A percentile compares a stretch with the other conserved stretches of the same genome.
phyloP scores from a whole-genome alignment of 202 grass and related monocot genomes.

The Thinopyrum obtusiflorum region DNA sequence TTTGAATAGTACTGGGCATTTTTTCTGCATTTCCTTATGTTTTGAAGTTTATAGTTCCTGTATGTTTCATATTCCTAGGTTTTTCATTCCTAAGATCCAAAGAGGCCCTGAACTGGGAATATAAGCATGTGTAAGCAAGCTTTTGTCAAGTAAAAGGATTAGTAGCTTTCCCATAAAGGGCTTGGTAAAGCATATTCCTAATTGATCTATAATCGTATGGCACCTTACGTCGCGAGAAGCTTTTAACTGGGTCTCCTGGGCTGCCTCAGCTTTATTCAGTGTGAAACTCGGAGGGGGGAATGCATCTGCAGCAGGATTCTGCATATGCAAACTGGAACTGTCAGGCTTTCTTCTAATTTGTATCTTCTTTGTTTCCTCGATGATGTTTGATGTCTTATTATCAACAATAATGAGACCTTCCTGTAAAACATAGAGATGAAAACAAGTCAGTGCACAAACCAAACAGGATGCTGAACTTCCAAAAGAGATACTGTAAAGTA shows the following conservation, averaged over 20 bases:
- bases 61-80: not conserved
- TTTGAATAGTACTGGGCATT: not conserved
- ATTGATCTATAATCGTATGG: constrained; percentile 45
- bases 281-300: constrained; percentile 31
- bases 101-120: not conserved
- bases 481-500: not conserved
- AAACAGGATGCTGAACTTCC: not conserved
- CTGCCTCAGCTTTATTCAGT: constrained; percentile 21
- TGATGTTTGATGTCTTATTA: constrained; percentile 52
- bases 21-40: not conserved
- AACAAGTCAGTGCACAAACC: not conserved
- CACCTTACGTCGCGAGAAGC: constrained; percentile 82
- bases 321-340: constrained; percentile 9
- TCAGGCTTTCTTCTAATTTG: constrained; percentile 52
- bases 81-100: not conserved
- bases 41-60: not conserved
- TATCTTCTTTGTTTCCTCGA: constrained; percentile 65
- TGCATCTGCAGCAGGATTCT: constrained; percentile 23
- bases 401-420: constrained; percentile 52
- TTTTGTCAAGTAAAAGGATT: not conserved
- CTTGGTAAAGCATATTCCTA: not conserved
- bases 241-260: constrained; percentile 48
- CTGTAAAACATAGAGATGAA: constrained; percentile 22
- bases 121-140: not conserved
- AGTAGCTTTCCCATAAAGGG: constrained; percentile 3